Percentiles rank a stretch among this genome's conserved stretches.
phyloP scores from a whole-genome alignment of 768 basidiomycete species.

The Arthromyces matolae region DNA sequence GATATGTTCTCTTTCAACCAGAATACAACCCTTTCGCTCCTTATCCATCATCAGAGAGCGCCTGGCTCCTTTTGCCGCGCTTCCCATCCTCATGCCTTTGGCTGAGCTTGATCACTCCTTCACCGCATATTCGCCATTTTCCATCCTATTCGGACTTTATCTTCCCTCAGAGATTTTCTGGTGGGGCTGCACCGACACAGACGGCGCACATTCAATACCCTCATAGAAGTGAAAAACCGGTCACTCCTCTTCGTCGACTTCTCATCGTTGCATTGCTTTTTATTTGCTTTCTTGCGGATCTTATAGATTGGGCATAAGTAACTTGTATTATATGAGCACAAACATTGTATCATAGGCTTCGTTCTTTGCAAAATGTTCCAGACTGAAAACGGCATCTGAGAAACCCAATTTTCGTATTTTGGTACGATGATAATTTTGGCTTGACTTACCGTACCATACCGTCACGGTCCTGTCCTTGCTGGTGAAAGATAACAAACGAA shows the following conservation, averaged over 20 bases:
- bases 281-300: background rate
- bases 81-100: background rate
- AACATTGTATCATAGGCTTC: constrained; percentile 1
- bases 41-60: background rate
- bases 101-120: too few species aligned
- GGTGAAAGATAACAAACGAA: too few species aligned
- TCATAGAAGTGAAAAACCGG: background rate
- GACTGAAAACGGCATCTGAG: too few species aligned
- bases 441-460: too few species aligned
- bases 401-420: too few species aligned
- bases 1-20: background rate
- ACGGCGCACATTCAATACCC: background rate
- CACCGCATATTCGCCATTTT: too few species aligned
- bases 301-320: background rate
- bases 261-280: background rate
- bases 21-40: background rate
- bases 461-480: too few species aligned
- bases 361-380: too few species aligned
- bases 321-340: background rate
- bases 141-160: too few species aligned
- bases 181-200: background rate
- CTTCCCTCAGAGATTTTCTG: too few species aligned
- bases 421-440: too few species aligned
- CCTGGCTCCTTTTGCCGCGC: background rate
- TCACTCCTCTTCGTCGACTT: too few species aligned